phyloP scores from a whole-genome alignment of 257 asterid species.

The Penstemon barbatus region DNA sequence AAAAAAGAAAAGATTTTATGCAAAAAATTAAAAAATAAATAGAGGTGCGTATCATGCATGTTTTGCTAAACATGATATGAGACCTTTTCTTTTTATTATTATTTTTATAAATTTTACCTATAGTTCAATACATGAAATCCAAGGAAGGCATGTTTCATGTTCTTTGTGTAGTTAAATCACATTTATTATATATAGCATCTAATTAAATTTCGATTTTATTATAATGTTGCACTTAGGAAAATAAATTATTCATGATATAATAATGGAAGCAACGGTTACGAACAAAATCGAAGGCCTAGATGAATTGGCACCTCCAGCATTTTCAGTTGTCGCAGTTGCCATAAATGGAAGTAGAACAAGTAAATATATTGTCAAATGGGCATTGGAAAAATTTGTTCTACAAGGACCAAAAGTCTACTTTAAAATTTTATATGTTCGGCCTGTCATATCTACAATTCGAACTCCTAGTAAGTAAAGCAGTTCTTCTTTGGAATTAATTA shows the following conservation, averaged over 20 bases:
- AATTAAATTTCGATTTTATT: not conserved
- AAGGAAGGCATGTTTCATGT: too few species aligned
- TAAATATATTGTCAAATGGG: slow-evolving; percentile 71
- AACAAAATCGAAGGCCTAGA: slow-evolving; percentile 36
- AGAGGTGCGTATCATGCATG: too few species aligned
- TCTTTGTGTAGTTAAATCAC: too few species aligned
- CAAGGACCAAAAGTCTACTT: slow-evolving; percentile 53
- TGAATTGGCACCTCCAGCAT: slow-evolving; percentile 32
- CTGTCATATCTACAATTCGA: slow-evolving; percentile 55
- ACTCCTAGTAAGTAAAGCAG: slow-evolving; percentile 69
- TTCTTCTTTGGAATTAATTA: not conserved
- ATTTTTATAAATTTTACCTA: too few species aligned
- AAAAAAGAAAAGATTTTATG: too few species aligned
- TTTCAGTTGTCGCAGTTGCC: slow-evolving; percentile 56
- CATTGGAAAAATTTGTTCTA: slow-evolving; percentile 83
- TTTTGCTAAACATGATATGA: too few species aligned
- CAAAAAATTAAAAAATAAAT: too few species aligned
- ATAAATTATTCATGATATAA: slow-evolving; percentile 10
- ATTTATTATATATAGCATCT: too few species aligned
- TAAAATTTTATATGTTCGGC: slow-evolving; percentile 69
- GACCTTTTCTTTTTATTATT: too few species aligned
- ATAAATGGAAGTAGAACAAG: slow-evolving; percentile 57
- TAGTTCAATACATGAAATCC: too few species aligned
- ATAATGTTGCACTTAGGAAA: slow-evolving; percentile 21
- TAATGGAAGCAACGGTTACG: slow-evolving; percentile 34